A percentile compares a stretch with the other conserved stretches of the same genome.
phyloP scores from a whole-genome alignment of 2,329 filamentous ascomycete species.

The Escovopsis sp. region DNA sequence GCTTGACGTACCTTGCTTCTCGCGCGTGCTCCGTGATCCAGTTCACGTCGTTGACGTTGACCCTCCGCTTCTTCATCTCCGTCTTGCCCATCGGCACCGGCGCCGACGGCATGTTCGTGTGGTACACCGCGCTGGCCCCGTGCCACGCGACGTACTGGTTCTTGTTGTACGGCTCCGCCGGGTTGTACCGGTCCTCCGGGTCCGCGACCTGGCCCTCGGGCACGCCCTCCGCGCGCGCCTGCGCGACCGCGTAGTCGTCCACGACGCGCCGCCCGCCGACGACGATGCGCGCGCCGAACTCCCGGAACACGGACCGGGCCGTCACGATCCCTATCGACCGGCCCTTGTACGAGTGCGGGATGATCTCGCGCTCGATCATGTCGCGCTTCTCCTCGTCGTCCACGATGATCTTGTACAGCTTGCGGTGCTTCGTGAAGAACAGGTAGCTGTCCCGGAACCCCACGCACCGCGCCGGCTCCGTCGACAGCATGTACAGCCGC shows the following conservation, averaged over 20 bases:
- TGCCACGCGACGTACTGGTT: conserved; percentile 99
- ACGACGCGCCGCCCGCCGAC: conserved; percentile 75
- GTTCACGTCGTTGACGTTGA: conserved; percentile 82
- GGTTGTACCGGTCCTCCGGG: conserved; percentile 66
- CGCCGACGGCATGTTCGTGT: conserved; percentile 64
- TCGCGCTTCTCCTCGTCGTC: conserved; percentile 95
- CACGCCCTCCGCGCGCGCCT: conserved; percentile 59
- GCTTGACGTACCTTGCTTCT: conserved; percentile 57
- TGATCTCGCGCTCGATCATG: conserved; percentile 87
- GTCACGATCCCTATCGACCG: conserved; percentile 94
- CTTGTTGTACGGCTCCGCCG: conserved; percentile 85
- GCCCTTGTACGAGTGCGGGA: conserved; percentile 97
- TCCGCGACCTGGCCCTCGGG: conserved; percentile 85
- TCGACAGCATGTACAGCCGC: conserved; percentile 94
- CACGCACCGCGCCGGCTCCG: conserved; percentile 89
- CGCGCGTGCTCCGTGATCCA: conserved; percentile 95
- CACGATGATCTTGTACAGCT: conserved; percentile 95
- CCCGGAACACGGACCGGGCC: conserved; percentile 87
- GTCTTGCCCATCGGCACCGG: conserved; percentile 62
- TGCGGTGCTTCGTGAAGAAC: conserved; percentile 96
- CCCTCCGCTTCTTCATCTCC: conserved; percentile 69
- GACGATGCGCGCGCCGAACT: conserved; percentile 89
- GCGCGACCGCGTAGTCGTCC: conserved; percentile 79
- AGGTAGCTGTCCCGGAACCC: conserved; percentile 97
- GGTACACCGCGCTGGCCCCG: conserved; percentile 89